Evolutionary conservation across 495 filamentous ascomycete genomes (phyloP).

Genomic region (Tuber brumale): DNA sequence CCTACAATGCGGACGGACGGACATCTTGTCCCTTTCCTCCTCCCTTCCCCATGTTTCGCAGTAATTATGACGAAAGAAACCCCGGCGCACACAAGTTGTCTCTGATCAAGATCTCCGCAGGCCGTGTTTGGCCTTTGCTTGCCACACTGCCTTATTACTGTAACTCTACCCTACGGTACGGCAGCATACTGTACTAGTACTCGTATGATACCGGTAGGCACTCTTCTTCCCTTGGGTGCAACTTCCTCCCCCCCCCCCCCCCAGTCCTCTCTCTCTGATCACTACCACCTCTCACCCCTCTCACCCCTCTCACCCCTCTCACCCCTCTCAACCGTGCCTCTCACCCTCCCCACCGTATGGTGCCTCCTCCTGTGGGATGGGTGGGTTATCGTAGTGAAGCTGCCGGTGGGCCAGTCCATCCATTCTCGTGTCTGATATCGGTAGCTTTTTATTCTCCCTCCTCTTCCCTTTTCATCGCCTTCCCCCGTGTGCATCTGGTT

Average conservation of each 20-base stretch:
- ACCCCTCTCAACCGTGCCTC: not conserved
- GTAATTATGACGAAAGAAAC: slow-evolving; percentile 5
- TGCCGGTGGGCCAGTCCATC: not conserved
- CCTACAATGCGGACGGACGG: not conserved
- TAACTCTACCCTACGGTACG: too few species aligned
- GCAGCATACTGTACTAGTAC: too few species aligned
- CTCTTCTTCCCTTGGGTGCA: not conserved
- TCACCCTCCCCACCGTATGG: not conserved
- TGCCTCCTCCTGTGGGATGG: not conserved
- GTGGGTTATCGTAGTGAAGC: not conserved
- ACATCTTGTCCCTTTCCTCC: not conserved
- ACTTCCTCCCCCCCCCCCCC: not conserved
- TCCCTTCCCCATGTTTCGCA: not conserved
- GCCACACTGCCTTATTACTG: not conserved
- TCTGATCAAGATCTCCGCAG: not conserved
- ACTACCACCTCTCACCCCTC: not conserved
- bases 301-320: not conserved
- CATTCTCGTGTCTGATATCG: not conserved
- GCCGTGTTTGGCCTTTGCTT: not conserved
- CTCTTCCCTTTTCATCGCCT: not conserved
- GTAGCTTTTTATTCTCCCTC: not conserved
- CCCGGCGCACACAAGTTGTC: not conserved
- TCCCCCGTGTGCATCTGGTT: not conserved
- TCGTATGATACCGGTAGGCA: too few species aligned
- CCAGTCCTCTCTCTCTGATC: not conserved